Conservation (phyloP, 495 filamentous ascomycete genomes). For the Bryoglossum gracile region DNA sequence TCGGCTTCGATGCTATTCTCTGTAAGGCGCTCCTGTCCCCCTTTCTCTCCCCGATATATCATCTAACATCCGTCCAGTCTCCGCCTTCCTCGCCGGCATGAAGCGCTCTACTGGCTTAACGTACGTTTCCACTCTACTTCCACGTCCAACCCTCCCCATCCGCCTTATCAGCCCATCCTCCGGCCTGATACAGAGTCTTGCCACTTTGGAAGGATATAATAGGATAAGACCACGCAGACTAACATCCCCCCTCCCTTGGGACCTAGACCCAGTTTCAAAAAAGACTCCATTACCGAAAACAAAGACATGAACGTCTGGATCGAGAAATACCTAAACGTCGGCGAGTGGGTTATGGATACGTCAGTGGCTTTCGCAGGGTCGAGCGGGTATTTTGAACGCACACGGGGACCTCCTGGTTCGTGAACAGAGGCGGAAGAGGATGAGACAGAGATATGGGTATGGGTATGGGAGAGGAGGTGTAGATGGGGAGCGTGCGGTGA, state of each 20-base stretch:
- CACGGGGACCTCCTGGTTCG: conserved; percentile 1
- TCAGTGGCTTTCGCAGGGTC: conserved; percentile 84
- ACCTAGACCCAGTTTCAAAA: conserved; percentile 73
- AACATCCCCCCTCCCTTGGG: conserved; percentile 23
- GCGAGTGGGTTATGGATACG: conserved; percentile 97
- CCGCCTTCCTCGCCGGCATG: conserved; percentile 91
- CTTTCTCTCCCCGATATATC: neutral
- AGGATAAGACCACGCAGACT: conserved; percentile 14
- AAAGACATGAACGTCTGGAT: conserved; percentile 85
- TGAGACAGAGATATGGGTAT: no score
- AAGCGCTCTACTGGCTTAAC: conserved; percentile 94
- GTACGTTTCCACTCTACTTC: conserved; percentile 50
- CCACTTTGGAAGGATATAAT: no score
- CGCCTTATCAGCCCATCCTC: no score
- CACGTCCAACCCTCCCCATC: neutral
- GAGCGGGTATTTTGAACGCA: conserved; percentile 75
- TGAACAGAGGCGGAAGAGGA: neutral
- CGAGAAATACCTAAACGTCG: conserved; percentile 89
- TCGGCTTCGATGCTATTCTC: conserved; percentile 93
- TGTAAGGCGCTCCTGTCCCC: conserved; percentile 43
- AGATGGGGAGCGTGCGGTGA: no score
- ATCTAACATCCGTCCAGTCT: conserved; percentile 49
- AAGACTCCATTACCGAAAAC: conserved; percentile 77
- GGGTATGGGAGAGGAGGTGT: no score
- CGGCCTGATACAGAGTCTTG: no score